Conservation (phyloP, 345 rosid genomes). For the Citrus australasica region DNA sequence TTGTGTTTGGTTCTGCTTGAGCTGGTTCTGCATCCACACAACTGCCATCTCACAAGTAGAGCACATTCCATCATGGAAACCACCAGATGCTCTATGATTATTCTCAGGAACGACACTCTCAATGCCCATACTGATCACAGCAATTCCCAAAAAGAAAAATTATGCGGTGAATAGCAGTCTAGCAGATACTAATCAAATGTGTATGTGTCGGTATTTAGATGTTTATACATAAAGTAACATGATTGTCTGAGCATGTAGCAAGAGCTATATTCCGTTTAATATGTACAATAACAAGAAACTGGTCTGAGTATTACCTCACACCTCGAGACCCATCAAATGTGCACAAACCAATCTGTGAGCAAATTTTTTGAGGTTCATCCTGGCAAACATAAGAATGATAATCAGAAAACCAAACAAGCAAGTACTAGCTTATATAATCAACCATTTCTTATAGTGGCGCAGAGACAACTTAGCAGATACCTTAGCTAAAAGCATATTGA, state of each 20-base stretch:
- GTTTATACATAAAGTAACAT: not conserved
- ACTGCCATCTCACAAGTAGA: conserved; percentile 66
- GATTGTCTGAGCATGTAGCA: not conserved
- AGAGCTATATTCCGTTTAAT: not conserved
- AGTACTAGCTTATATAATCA: not conserved
- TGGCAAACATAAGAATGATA: conserved; percentile 17
- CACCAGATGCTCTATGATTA: conserved; percentile 23
- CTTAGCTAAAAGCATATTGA: conserved; percentile 48
- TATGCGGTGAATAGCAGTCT: not conserved
- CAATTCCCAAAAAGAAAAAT: not conserved
- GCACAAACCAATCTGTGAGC: conserved; percentile 66
- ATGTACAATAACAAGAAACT: not conserved
- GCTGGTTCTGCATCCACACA: conserved; percentile 65
- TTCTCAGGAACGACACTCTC: conserved; percentile 50
- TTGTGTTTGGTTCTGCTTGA: conserved; percentile 52
- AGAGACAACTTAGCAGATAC: conserved; percentile 19
- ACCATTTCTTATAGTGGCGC: not conserved
- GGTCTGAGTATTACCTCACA: conserved; percentile 38
- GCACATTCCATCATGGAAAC: conserved; percentile 44
- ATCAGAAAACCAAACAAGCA: conserved; percentile 2
- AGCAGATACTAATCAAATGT: not conserved
- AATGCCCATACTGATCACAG: conserved; percentile 48
- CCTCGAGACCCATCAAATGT: conserved; percentile 54
- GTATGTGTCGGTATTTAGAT: not conserved
- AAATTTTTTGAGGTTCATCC: conserved; percentile 52